Evolutionary conservation across 306 rosid genomes (phyloP).

Genomic region (Quercus bicolor): DNA sequence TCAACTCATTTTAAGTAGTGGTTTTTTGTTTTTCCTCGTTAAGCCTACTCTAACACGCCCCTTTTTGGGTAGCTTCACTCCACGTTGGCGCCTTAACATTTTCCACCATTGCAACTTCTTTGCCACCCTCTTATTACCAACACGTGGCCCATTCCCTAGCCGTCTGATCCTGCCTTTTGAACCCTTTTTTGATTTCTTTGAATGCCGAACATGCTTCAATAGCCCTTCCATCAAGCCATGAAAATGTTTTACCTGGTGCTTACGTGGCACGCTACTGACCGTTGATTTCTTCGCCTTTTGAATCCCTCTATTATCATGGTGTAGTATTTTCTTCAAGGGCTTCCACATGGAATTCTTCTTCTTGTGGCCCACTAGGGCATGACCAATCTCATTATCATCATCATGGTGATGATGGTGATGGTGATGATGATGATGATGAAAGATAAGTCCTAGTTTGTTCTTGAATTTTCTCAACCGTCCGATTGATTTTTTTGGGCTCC

Average conservation of each 20-base stretch:
- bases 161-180: constrained; percentile 7
- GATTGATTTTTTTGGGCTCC: constrained; percentile 17
- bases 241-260: constrained; percentile 49
- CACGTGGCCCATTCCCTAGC: constrained; percentile 11
- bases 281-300: constrained; percentile 24
- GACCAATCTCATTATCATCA: neutral
- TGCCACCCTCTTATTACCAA: constrained; percentile 19
- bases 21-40: constrained; percentile 35
- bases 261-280: constrained; percentile 13
- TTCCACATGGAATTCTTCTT: constrained; percentile 41
- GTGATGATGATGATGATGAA: constrained; percentile 77
- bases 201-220: constrained; percentile 38
- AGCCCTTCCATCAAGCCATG: constrained; percentile 57
- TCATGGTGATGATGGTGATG: constrained; percentile 44
- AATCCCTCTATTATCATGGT: constrained; percentile 3
- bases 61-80: constrained; percentile 44
- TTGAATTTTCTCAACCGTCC: constrained; percentile 55
- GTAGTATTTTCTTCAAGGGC: constrained; percentile 36
- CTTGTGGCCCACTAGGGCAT: neutral
- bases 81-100: constrained; percentile 23
- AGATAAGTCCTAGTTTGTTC: constrained; percentile 66
- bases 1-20: constrained; percentile 20
- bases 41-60: constrained; percentile 43
- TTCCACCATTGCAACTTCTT: constrained; percentile 58
- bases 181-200: constrained; percentile 27